phyloP scores from a whole-genome alignment of 176 grass and related monocot species.

The Pontederia paniculata region DNA sequence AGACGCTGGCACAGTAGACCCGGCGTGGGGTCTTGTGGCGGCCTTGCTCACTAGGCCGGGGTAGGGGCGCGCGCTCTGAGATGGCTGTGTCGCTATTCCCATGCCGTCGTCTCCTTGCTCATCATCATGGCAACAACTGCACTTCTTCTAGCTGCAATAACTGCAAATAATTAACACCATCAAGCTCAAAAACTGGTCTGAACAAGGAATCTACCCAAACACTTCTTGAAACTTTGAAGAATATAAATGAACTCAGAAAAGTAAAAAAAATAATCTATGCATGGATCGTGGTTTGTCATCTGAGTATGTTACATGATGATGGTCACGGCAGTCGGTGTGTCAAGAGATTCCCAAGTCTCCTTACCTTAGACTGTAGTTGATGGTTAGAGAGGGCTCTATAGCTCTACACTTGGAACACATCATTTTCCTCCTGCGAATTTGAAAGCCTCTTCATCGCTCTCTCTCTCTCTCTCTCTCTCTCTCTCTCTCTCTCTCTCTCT shows the following conservation, averaged over 20 bases:
- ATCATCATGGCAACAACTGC: not conserved
- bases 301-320: no score
- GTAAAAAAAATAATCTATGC: no score
- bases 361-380: not conserved
- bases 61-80: slow-evolving; percentile 21
- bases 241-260: no score
- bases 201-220: not conserved
- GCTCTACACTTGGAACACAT: slow-evolving; percentile 42
- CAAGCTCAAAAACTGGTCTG: not conserved
- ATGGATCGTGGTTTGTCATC: no score
- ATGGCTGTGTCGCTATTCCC: slow-evolving; percentile 73
- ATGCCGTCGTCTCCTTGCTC: slow-evolving; percentile 40
- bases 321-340: no score
- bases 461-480: slow-evolving; percentile 35
- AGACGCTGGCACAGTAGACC: slow-evolving; percentile 23
- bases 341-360: no score
- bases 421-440: slow-evolving; percentile 51
- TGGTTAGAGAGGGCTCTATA: slow-evolving; percentile 8
- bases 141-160: not conserved
- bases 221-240: no score
- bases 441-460: slow-evolving; percentile 48
- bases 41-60: slow-evolving; percentile 11
- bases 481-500: slow-evolving; percentile 33
- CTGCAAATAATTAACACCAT: not conserved
- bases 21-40: not conserved